Evolutionary conservation across 2,329 filamentous ascomycete genomes (phyloP), one percentile per base, ranked within the genome.

Genomic region (Colletotrichum orchidophilum): DNA sequence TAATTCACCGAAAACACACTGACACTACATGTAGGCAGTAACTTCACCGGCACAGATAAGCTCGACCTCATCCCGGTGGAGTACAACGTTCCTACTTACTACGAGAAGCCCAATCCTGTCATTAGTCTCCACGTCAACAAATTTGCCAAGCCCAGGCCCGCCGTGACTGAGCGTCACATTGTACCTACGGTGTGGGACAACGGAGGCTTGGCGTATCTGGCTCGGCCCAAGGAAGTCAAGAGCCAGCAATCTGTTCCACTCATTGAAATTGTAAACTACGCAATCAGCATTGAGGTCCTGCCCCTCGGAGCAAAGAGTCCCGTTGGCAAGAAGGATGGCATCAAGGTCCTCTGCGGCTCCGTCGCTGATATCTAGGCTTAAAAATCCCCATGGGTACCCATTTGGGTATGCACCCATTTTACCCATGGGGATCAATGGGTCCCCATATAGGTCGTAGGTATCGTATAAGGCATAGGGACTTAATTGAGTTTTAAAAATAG

Each of bases 21-120:
- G 9, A 50, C 46, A 63, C 75, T n/a, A 69, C 39, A n/a, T 69
- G 15, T 71, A 74, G 39, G 57, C n/a, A 75, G 74, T 1, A 66
- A 76, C 39, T 76, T 76, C 39, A 62, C 42, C 8, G 68, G 70
- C 3, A 54, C 42, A 18, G 70, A 66, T 7, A 67, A 52, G 27
- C 33, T 75, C 8, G 75, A 75, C 63, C 63, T 76, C 21, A 72
- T 71, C 5, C 69, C 75, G 18, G 75, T 76, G 7, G 59, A 35
- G 15, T 75, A 75, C 63, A 76, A 74, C 39, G 75, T 76, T 21
- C 27, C 50, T 18, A 42, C 53, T 8, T 75, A 76, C 59, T 73
- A 74, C 46, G 72, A 71, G 18, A 73, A 71, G 21, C 65, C 71
- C 2, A 9, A 72, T 11, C 75, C 75, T 3, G 55, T 63, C 13